A percentile compares a stretch with the other conserved stretches of the same genome.
phyloP scores from a whole-genome alignment of 495 filamentous ascomycete genomes.

The Trichoderma reesei region DNA sequence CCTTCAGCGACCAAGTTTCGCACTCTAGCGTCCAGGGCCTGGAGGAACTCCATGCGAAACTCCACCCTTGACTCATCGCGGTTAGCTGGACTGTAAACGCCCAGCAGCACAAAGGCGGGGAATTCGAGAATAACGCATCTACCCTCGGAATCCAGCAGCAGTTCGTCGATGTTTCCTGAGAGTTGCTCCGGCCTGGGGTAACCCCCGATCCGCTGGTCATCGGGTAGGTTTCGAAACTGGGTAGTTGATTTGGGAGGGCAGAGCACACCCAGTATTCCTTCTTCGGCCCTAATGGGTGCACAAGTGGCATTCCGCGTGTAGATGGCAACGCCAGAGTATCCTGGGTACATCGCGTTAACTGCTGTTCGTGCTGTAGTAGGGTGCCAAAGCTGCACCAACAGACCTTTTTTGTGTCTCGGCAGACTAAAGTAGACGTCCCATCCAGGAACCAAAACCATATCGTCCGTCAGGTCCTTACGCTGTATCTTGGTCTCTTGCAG shows the following conservation, averaged over 20 bases:
- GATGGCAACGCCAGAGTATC: conserved; percentile 94
- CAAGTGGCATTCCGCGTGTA: conserved; percentile 89
- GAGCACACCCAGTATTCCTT: conserved; percentile 79
- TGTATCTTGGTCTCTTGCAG: conserved; percentile 98
- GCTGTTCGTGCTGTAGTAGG: conserved; percentile 20
- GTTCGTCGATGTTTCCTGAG: conserved; percentile 52
- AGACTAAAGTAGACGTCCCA: conserved; percentile 97
- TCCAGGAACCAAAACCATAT: conserved; percentile 90
- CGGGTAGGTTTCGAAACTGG: conserved; percentile 66
- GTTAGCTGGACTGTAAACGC: conserved; percentile 81
- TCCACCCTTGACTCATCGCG: conserved; percentile 75
- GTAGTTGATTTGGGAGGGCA: conserved; percentile 64
- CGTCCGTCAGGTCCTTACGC: conserved; percentile 82
- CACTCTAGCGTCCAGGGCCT: conserved; percentile 68
- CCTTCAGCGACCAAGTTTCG: conserved; percentile 74
- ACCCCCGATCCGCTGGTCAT: conserved; percentile 80
- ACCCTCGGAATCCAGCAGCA: conserved; percentile 77
- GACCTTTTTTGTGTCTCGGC: conserved; percentile 87
- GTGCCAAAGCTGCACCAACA: neutral
- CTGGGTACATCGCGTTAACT: conserved; percentile 20
- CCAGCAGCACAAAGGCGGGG: conserved; percentile 86
- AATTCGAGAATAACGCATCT: conserved; percentile 91
- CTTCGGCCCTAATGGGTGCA: conserved; percentile 82
- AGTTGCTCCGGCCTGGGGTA: conserved; percentile 69
- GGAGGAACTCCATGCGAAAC: conserved; percentile 72